These are phyloP conservation scores for Plasmodium berghei DNA, from an alignment of 169 alveolate species.

Conservation along the genomic window DNA sequence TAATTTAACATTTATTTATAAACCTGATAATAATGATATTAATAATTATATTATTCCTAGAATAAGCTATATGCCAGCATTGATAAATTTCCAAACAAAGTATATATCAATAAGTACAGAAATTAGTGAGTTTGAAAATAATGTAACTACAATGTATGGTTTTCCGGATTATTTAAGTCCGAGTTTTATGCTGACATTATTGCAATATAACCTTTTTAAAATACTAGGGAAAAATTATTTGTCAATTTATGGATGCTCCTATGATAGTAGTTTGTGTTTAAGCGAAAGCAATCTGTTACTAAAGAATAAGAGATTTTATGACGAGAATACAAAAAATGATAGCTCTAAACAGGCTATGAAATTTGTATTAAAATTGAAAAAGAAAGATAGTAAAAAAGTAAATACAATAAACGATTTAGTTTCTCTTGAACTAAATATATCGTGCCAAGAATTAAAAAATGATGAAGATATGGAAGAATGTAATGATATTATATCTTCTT, in stretches of 20 bases:
- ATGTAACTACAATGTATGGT: conserved; percentile 35
- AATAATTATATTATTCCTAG: conserved; percentile 49
- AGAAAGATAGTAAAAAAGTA: not conserved
- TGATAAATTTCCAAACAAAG: conserved; percentile 54
- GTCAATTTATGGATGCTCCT: conserved; percentile 39
- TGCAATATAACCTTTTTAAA: conserved; percentile 52
- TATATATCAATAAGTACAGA: conserved; percentile 41
- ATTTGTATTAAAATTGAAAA: conserved; percentile 29
- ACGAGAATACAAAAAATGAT: conserved; percentile 6
- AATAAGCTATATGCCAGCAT: conserved; percentile 38
- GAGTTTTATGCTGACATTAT: conserved; percentile 29
- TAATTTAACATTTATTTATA: conserved; percentile 33
- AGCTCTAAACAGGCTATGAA: conserved; percentile 23
- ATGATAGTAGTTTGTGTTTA: conserved; percentile 9
- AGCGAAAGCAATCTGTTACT: not conserved
- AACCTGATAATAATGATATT: conserved; percentile 31
- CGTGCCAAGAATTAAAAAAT: conserved; percentile 40
- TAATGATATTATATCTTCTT: conserved; percentile 50
- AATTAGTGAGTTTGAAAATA: conserved; percentile 42
- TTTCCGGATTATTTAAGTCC: conserved; percentile 68
- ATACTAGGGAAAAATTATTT: conserved; percentile 37
- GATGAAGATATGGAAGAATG: conserved; percentile 77
- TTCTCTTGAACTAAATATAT: conserved; percentile 29
- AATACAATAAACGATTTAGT: conserved; percentile 36
- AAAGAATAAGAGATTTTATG: conserved; percentile 8